phyloP scores from a whole-genome alignment of 2,329 filamentous ascomycete genomes.

The Hawksworthiomyces lignivorus region DNA sequence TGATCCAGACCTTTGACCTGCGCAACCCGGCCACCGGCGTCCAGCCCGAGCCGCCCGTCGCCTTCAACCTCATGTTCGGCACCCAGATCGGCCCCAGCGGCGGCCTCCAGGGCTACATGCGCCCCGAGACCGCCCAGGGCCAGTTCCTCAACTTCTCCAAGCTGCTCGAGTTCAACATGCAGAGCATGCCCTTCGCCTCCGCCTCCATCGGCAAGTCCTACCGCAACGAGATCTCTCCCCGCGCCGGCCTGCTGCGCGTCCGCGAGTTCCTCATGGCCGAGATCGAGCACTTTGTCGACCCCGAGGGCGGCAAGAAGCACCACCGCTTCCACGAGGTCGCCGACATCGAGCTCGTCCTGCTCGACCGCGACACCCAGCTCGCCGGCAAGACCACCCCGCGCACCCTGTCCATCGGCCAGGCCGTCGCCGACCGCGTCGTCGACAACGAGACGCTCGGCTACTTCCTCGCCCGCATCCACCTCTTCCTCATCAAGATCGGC shows the following conservation, averaged over 20 bases:
- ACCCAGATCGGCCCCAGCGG: conserved; percentile 85
- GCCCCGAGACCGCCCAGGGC: conserved; percentile 94
- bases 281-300: conserved; percentile 97
- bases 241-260: conserved; percentile 83
- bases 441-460: conserved; percentile 98
- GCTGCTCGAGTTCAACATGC: conserved; percentile 92
- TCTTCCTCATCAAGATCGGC: conserved; percentile 84
- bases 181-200: conserved; percentile 92
- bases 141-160: conserved; percentile 95
- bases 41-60: conserved; percentile 70
- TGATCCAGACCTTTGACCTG: conserved; percentile 89
- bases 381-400: conserved; percentile 72
- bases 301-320: conserved; percentile 91
- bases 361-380: conserved; percentile 79
- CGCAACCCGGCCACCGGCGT: conserved; percentile 76
- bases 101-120: conserved; percentile 75
- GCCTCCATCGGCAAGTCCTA: conserved; percentile 97
- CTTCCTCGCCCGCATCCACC: conserved; percentile 88
- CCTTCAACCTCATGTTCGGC: conserved; percentile 99
- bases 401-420: conserved; percentile 73
- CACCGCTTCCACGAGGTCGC: conserved; percentile 78
- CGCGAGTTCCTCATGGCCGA: conserved; percentile 98
- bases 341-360: conserved; percentile 72
- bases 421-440: conserved; percentile 72
- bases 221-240: conserved; percentile 94